Evolutionary conservation across 78 protist genomes (phyloP).

Genomic region (Dictyostelium brefeldianum): DNA sequence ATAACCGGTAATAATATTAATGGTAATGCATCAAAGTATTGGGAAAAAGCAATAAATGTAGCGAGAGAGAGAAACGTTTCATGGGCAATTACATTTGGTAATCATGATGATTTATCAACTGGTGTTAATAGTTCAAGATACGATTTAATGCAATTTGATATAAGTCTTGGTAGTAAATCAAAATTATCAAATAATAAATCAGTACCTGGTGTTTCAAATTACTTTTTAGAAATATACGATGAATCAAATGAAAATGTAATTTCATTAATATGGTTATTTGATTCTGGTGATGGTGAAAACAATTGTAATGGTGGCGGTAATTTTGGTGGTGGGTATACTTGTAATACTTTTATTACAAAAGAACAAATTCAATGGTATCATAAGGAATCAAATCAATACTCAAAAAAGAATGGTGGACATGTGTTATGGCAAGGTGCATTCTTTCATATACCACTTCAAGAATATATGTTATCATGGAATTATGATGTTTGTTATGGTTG

Average conservation of each 20-base stretch:
- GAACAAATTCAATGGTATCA: conserved; percentile 48
- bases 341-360: conserved; percentile 45
- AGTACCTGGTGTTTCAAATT: conserved; percentile 68
- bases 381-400: not conserved
- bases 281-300: conserved; percentile 50
- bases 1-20: conserved; percentile 79
- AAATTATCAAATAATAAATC: conserved; percentile 17
- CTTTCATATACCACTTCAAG: conserved; percentile 76
- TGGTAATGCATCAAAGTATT: conserved; percentile 58
- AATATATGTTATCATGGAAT: conserved; percentile 34
- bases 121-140: conserved; percentile 34
- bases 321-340: not conserved
- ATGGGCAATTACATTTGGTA: conserved; percentile 80
- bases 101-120: conserved; percentile 46
- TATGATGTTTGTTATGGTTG: conserved; percentile 25
- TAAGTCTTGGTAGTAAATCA: conserved; percentile 16
- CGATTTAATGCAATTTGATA: conserved; percentile 23
- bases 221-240: conserved; percentile 38
- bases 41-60: conserved; percentile 41
- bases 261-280: conserved; percentile 30
- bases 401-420: not conserved
- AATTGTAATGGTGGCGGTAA: not conserved
- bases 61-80: not conserved
- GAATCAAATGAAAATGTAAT: not conserved
- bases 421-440: conserved; percentile 26